phyloP scores from a whole-genome alignment of 306 rosid genomes.

The Pyrus bretschneideri region DNA sequence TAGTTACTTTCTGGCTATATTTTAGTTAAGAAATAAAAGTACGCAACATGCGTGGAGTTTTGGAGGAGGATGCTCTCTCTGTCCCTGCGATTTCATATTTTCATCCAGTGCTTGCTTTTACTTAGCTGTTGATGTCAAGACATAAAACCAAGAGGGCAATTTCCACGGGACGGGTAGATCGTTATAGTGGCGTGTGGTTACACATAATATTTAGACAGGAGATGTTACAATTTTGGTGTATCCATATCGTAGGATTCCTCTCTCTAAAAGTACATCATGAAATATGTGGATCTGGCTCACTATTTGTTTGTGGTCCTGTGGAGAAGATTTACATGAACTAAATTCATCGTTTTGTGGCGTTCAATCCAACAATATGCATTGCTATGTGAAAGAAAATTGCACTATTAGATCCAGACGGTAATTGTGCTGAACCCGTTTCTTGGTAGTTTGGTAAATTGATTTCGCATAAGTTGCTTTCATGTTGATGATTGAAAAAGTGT shows the following conservation, averaged over 20 bases:
- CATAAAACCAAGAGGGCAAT: neutral
- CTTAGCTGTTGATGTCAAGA: neutral
- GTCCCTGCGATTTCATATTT: neutral
- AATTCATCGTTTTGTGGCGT: too few species aligned
- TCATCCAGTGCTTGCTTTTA: neutral
- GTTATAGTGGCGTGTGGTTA: neutral
- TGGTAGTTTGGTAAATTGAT: too few species aligned
- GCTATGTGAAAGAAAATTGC: too few species aligned
- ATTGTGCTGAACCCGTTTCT: too few species aligned
- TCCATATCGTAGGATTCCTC: too few species aligned
- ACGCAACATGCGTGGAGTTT: neutral
- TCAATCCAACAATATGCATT: too few species aligned
- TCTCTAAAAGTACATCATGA: too few species aligned
- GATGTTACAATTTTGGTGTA: too few species aligned
- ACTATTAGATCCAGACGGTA: rapidly evolving
- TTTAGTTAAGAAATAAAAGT: conserved; percentile 10
- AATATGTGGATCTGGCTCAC: neutral
- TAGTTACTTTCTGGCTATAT: neutral
- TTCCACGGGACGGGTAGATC: neutral
- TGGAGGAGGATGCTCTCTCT: neutral
- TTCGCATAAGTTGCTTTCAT: too few species aligned
- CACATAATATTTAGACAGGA: too few species aligned
- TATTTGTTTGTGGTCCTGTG: neutral
- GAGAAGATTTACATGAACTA: neutral
- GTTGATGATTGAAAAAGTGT: neutral